Evolutionary conservation across 371 early-diverging fungal species (phyloP), one percentile per base, ranked within the genome.

Genomic region (Mucor mucedo): DNA sequence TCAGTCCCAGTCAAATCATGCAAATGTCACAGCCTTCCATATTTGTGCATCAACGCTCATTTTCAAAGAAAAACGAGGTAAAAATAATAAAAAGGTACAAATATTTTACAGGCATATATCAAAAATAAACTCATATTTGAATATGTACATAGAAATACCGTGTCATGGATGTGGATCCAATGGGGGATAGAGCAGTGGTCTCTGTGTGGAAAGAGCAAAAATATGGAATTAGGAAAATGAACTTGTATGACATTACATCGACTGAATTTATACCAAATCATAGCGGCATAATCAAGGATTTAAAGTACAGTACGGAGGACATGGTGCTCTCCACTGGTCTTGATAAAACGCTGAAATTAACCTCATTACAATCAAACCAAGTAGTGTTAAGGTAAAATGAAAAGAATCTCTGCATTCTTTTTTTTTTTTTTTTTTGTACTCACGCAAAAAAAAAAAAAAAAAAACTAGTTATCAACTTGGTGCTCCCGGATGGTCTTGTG

Each of bases 401-500:
- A 21, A 21, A 21, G 21, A 21, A 21, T 0, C 21, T 0, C 21
- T 21, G 1, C 21, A 21, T 21, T 5, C 39, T 70, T 21, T 21
- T 21, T 21, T 21, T 21, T 21, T 21, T 21, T 21, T 21, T 21
- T 21, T 21, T 21, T 21, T 21, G 21, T 21, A 21, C 21, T 21
- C 21, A 21, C 21, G 0, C 21, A 21, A 21, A 21, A 21, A 21
- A 21, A 21, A 21, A 21, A 21, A 21, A 21, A 21, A 21, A 21
- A 21, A 9, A 5, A 47, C 14, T 35, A 70, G 70, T 7, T 70
- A 66, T 55, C 28, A 62, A 2, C 33, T 81, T 14, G 64, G 55
- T 4, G 29, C 42, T 4, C 62, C 76, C 10, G 73, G 72, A 14
- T 73, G 69, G 73, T 70, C 75, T 42, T 81, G 81, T 41, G 57